Conservation (phyloP, 768 basidiomycete species). For the Calocybe indica region DNA sequence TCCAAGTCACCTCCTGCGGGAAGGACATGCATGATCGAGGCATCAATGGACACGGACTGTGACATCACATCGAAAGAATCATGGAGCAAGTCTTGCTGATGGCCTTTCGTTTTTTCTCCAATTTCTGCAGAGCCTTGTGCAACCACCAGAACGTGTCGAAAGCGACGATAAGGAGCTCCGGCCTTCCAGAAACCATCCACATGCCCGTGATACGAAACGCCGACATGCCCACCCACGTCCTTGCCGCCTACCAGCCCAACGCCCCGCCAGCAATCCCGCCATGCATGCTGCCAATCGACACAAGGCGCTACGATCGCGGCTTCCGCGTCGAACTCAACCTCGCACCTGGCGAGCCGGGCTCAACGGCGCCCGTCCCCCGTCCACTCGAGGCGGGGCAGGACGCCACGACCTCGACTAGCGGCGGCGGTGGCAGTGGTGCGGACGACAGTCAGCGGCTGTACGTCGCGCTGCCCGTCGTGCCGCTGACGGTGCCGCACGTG, state of each 20-base stretch:
- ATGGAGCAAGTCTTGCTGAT: too few species aligned
- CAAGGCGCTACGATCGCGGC: constrained; percentile 34
- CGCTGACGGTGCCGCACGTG: constrained; percentile 44
- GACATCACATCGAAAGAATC: too few species aligned
- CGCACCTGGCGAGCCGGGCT: constrained; percentile 24
- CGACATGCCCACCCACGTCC: constrained; percentile 50
- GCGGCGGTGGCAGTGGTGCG: too few species aligned
- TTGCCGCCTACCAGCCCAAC: constrained; percentile 37
- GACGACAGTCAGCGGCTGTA: constrained; percentile 17
- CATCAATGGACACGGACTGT: too few species aligned
- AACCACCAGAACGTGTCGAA: constrained; percentile 36
- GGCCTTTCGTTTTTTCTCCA: too few species aligned
- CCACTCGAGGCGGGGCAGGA: not conserved
- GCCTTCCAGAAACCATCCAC: constrained; percentile 38
- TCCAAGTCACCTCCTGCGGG: too few species aligned
- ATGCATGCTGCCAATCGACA: constrained; percentile 48
- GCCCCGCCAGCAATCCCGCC: constrained; percentile 21
- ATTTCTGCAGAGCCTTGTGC: constrained; percentile 33
- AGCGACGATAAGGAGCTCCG: constrained; percentile 9
- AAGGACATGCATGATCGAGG: too few species aligned
- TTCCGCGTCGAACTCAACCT: constrained; percentile 32
- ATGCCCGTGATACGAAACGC: constrained; percentile 41
- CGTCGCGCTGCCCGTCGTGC: constrained; percentile 49
- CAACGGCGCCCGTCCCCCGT: constrained; percentile 25
- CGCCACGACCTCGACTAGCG: not conserved